Conservation (phyloP, 305 asterid genomes). For the Plantago rigida region DNA sequence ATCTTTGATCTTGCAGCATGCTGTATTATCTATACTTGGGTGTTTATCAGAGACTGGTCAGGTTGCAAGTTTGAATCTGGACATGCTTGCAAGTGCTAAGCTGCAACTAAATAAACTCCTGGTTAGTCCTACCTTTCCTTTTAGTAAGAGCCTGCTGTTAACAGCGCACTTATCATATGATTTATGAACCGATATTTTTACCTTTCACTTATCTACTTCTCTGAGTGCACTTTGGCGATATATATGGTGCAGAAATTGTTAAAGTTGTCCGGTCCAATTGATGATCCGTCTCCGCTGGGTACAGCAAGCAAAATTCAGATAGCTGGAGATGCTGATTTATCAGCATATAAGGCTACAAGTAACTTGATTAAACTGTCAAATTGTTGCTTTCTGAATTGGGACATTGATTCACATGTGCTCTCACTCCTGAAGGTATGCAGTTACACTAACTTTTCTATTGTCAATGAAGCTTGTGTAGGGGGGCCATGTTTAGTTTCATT, state of each 20-base stretch:
- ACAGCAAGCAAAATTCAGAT: slow-evolving; percentile 51
- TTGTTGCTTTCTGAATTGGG: slow-evolving; percentile 56
- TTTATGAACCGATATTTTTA: slow-evolving; percentile 21
- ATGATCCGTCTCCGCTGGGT: slow-evolving; percentile 78
- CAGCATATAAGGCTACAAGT: slow-evolving; percentile 61
- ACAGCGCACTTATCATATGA: slow-evolving; percentile 1
- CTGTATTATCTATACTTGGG: slow-evolving; percentile 63
- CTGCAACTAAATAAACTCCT: slow-evolving; percentile 64
- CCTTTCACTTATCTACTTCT: slow-evolving; percentile 15
- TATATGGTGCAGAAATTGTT: slow-evolving; percentile 51
- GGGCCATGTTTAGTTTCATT: not conserved
- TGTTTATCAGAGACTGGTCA: slow-evolving; percentile 43
- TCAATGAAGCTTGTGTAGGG: not conserved
- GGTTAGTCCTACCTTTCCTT: slow-evolving; percentile 41
- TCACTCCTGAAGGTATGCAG: slow-evolving; percentile 70
- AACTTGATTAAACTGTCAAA: slow-evolving; percentile 60
- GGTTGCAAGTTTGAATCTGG: slow-evolving; percentile 42
- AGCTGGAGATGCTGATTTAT: slow-evolving; percentile 55
- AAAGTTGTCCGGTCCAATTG: slow-evolving; percentile 53
- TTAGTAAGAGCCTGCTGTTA: slow-evolving; percentile 12
- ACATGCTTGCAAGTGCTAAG: slow-evolving; percentile 63
- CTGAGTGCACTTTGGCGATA: slow-evolving; percentile 29
- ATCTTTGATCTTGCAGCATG: slow-evolving; percentile 39
- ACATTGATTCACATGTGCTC: slow-evolving; percentile 67
- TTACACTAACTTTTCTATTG: slow-evolving; percentile 14